phyloP scores from a whole-genome alignment of 805 yeast species.

The Candida anglica region DNA sequence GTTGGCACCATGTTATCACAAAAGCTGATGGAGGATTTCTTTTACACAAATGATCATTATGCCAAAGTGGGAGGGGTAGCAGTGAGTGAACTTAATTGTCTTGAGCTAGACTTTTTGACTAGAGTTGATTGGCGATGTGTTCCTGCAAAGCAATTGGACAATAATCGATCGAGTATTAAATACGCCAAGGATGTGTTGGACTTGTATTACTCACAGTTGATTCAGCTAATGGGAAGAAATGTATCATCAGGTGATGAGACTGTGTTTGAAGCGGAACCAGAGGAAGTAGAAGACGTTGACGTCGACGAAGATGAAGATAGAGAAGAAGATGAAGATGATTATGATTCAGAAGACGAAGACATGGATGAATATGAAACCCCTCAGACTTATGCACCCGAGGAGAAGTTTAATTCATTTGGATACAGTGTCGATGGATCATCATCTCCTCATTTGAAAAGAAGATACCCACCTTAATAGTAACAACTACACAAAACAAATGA shows the following conservation, averaged over 20 bases:
- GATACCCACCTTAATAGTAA: conserved; percentile 1
- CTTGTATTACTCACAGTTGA: conserved; percentile 36
- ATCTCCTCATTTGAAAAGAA: conserved; percentile 12
- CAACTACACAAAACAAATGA: background rate
- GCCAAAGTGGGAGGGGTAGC: conserved; percentile 96
- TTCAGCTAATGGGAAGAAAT: conserved; percentile 38
- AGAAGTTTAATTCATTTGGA: conserved; percentile 9
- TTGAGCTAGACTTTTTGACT: conserved; percentile 83
- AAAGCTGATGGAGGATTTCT: conserved; percentile 88
- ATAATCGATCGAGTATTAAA: conserved; percentile 18
- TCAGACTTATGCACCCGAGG: background rate
- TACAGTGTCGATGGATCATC: conserved; percentile 12
- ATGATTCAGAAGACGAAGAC: conserved; percentile 9
- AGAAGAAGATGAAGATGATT: conserved; percentile 7
- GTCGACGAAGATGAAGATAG: conserved; percentile 8
- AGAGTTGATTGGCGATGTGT: conserved; percentile 65
- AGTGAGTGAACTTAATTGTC: conserved; percentile 72
- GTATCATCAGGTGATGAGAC: background rate
- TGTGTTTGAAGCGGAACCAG: background rate
- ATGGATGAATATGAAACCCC: background rate
- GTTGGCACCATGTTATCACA: conserved; percentile 90
- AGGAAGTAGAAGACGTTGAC: conserved; percentile 1
- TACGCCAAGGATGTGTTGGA: conserved; percentile 35
- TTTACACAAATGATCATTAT: conserved; percentile 89
- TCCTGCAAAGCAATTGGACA: conserved; percentile 31